Evolutionary conservation across 805 yeast species (phyloP), one percentile per base, ranked within the genome.

Genomic region (Kuraishia cidri): DNA sequence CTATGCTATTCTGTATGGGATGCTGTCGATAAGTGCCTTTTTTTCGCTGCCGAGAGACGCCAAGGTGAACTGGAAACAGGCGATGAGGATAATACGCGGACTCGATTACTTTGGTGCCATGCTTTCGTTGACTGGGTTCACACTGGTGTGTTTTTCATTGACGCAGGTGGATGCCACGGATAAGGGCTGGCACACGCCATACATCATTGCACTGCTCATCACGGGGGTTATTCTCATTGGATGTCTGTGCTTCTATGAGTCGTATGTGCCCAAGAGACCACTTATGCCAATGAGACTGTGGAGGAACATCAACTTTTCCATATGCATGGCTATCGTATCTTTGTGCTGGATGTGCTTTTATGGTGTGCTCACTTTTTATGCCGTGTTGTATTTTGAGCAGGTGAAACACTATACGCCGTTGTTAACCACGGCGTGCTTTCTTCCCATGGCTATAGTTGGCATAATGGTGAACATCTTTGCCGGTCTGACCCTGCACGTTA

Each of bases 281-380:
- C 43, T 69, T 12, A 62, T 68, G 65, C 74, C 74, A 8, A 57
- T 66, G 58, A 34, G 37, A 22, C 45, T 68, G 36, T 68, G 68
- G 62, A 51, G 44, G 27, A 56, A 46, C 32, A 50, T 41, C 18
- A 59, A 60, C 24, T 69, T 69, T 31, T 47, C 59, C 8, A 26
- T 65, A 2, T 48, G 59, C 33, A 63, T 67, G 66, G 33, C 48
- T 4, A 47, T 64, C 32, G 45, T 56, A 6, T 36, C 53, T 2
- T 43, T 60, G 11, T 48, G 56, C 4, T 69, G 71, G 70, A 54
- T 64, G 55, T 42, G 46, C 5, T 68, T 67, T 40, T 52, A 43
- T 23, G 73, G 72, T n/a, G 46, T 56, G 5, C 38, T 61, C 24
- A 51, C 50, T 24, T 68, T 54, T 44, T 63, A 60, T 43, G 52